Evolutionary conservation across 208 protist species (phyloP).

Genomic region (Acanthamoeba healyi): DNA sequence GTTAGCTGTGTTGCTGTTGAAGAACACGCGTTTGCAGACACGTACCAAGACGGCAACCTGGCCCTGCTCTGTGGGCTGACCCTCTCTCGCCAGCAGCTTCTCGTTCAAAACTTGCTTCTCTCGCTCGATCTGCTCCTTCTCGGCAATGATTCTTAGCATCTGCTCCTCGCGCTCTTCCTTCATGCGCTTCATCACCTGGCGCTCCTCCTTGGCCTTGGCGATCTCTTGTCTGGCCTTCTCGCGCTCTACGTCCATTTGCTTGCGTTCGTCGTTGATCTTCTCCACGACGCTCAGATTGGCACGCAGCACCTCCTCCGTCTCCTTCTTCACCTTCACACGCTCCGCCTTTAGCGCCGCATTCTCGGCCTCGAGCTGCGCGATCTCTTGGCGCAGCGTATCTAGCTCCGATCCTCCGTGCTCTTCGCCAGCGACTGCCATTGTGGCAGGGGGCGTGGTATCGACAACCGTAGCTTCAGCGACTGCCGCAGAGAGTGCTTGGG

Average conservation of each 20-base stretch:
- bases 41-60: neutral
- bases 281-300: constrained; percentile 34
- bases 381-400: neutral
- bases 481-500: neutral
- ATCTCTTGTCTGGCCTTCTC: neutral
- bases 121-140: neutral
- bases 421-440: neutral
- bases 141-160: neutral
- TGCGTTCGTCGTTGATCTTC: neutral
- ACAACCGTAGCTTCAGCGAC: neutral
- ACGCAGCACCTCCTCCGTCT: constrained; percentile 33
- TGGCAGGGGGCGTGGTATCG: too few species aligned
- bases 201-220: constrained; percentile 38
- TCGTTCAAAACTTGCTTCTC: neutral
- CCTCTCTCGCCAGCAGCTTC: neutral
- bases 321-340: neutral
- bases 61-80: neutral
- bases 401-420: too few species aligned
- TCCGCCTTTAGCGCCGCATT: neutral
- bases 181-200: constrained; percentile 41
- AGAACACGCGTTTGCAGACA: too few species aligned
- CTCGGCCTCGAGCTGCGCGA: neutral
- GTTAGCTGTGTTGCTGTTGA: too few species aligned
- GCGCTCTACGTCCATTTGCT: constrained; percentile 1
- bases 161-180: constrained; percentile 26